A percentile compares a stretch with the other conserved stretches of the same genome.
Evolutionary conservation across 148 eudicot species (phyloP).

Genomic region (Pharnaceum exiguum): DNA sequence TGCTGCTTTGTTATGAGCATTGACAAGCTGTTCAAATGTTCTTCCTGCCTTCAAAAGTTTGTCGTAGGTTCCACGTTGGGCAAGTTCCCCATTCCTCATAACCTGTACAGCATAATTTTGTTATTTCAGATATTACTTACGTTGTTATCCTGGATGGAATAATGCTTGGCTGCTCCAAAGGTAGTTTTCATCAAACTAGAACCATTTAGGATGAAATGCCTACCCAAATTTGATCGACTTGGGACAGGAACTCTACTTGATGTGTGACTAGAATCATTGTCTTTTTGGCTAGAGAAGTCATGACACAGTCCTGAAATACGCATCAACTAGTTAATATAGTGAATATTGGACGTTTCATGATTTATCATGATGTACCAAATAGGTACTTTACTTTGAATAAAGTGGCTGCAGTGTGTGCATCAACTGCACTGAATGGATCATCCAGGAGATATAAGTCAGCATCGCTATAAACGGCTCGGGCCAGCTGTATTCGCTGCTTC

Average conservation of each 20-base stretch:
- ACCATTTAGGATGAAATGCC: not conserved
- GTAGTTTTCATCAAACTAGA: not conserved
- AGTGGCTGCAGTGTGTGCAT: constrained; percentile 38
- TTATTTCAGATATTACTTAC: not conserved
- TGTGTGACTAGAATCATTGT: constrained; percentile 64
- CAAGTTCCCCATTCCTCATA: constrained; percentile 45
- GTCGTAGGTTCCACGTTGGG: constrained; percentile 51
- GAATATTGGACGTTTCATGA: not conserved
- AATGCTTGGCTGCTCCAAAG: not conserved
- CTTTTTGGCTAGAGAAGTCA: constrained; percentile 40
- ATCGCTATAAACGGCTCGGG: constrained; percentile 39
- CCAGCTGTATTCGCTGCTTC: constrained; percentile 38
- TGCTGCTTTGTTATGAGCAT: constrained; percentile 48
- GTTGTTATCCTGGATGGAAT: not conserved
- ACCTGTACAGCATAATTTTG: constrained; percentile 28
- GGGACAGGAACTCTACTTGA: constrained; percentile 67
- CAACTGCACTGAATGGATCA: constrained; percentile 53
- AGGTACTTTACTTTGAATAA: constrained; percentile 35
- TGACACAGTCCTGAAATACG: constrained; percentile 76
- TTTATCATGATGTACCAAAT: not conserved
- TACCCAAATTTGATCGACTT: constrained; percentile 62
- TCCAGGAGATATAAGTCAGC: constrained; percentile 51
- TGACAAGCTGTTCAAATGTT: constrained; percentile 56
- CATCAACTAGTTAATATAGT: too few relatives aligned
- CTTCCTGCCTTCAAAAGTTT: constrained; percentile 46